Base-by-base conservation (phyloP, 2,329 filamentous ascomycete genomes). In the Nemania serpens region DNA sequence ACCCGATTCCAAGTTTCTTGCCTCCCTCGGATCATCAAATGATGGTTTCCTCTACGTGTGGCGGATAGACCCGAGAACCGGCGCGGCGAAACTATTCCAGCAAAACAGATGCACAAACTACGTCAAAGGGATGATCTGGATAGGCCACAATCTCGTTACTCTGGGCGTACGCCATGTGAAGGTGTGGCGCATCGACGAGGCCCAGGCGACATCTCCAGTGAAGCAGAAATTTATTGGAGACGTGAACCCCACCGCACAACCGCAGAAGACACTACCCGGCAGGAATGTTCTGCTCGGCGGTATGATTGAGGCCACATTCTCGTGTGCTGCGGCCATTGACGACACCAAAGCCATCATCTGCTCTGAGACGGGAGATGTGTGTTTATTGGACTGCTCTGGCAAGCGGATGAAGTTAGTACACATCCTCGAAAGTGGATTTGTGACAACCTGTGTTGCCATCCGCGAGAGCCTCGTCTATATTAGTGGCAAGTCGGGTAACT, bases 11-110 rank as follows among this genome's bases (percentile, higher is more conserved):
- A 89, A 85, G 66, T 96, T 90, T 75, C 83, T 99, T 36, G 95
- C 95, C 2, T 96, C 93, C 18, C 82, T 99, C 12, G 95, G 95
- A 29, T 86, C 90, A 17, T 85, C 90, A 57, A 97, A 97, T 73
- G 95, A 99, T 76, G 94, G 94, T 1, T 98, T 96, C 72, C 81
- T 99, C 18, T 96, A 94, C 73, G 83, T 98, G 29, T 98, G 94
- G 93, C 87, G 83, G 67, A 85, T 97, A 66, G 93, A 96, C 70
- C 78, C 89, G n/a, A 89, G 88, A 50, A 95, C 87, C 10, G 94
- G 93, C 17, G 84, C 89, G 18, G 89, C 93, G 1, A 92, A 83
- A 68, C 80, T 98, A 36, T 84, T 94, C 82, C 73, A 97, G 84
- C 81, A 98, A 69, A 87, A 98, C 76, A 91, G 95, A 74, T 98